These are phyloP conservation scores for Podaxis sp. DNA, from an alignment of 768 basidiomycete genomes.

Conservation along the genomic window DNA sequence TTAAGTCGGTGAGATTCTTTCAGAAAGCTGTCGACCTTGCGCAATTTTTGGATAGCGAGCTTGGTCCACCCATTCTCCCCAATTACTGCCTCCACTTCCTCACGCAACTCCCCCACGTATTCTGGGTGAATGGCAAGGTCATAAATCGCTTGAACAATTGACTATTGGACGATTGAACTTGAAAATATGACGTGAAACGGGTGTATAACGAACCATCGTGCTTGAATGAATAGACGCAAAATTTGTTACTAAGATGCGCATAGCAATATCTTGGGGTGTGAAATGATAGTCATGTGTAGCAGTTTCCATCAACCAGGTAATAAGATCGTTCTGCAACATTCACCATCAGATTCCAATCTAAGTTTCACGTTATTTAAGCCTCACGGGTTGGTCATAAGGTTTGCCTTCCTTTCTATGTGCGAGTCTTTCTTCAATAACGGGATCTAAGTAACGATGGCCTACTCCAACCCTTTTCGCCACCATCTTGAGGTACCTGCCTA, in stretches of 20 bases:
- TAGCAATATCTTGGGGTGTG: slow-evolving; percentile 25
- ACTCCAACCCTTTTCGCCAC: slow-evolving; percentile 23
- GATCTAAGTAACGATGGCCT: slow-evolving; percentile 23
- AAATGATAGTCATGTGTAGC: slow-evolving; percentile 26
- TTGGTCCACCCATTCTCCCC: slow-evolving; percentile 35
- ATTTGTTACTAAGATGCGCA: slow-evolving; percentile 36
- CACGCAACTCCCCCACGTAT: slow-evolving; percentile 34
- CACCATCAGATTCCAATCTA: neutral
- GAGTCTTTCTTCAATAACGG: slow-evolving; percentile 16
- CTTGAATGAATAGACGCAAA: slow-evolving; percentile 43
- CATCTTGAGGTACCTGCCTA: slow-evolving; percentile 24
- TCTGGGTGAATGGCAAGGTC: slow-evolving; percentile 36
- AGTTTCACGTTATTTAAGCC: neutral
- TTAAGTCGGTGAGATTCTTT: slow-evolving; percentile 33
- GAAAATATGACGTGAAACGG: neutral
- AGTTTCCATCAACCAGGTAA: slow-evolving; percentile 40
- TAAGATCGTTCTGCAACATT: slow-evolving; percentile 26
- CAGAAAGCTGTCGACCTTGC: slow-evolving; percentile 46
- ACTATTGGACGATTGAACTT: slow-evolving; percentile 22
- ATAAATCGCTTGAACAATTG: slow-evolving; percentile 34
- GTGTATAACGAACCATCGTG: slow-evolving; percentile 29
- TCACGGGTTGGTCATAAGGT: slow-evolving; percentile 15
- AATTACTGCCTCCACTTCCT: slow-evolving; percentile 41
- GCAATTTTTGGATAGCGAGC: slow-evolving; percentile 34
- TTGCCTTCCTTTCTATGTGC: slow-evolving; percentile 3